These are phyloP conservation scores for Sambucus nigra DNA, from an alignment of 129 eudicot species.

Conservation along the genomic window DNA sequence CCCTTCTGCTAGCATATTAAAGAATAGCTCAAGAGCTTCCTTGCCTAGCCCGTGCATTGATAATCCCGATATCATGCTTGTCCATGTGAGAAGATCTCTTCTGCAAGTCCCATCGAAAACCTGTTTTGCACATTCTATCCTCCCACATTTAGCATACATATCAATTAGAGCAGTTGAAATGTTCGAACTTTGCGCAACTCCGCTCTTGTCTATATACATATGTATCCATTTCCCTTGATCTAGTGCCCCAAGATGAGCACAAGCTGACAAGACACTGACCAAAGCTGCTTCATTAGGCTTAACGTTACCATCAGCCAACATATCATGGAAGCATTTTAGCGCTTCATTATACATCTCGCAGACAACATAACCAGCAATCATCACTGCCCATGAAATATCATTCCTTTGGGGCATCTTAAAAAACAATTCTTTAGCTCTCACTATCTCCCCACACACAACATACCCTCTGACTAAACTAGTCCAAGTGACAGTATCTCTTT, in stretches of 20 bases:
- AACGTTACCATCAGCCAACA: constrained; percentile 23
- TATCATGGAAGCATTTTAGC: constrained; percentile 22
- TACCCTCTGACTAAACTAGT: constrained; percentile 31
- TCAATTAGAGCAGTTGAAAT: constrained; percentile 31
- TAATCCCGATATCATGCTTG: constrained; percentile 36
- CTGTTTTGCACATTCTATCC: constrained; percentile 24
- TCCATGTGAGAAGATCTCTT: constrained; percentile 34
- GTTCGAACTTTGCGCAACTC: constrained; percentile 21
- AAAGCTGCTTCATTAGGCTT: constrained; percentile 29
- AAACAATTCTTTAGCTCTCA: constrained; percentile 16
- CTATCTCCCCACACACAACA: constrained; percentile 12
- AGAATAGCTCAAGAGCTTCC: constrained; percentile 33
- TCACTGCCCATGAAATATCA: constrained; percentile 37
- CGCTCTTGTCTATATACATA: constrained; percentile 22
- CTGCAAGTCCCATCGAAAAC: constrained; percentile 19
- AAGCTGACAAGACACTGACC: constrained; percentile 31
- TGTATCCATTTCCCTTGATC: constrained; percentile 44
- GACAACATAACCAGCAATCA: constrained; percentile 29
- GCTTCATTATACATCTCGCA: constrained; percentile 20
- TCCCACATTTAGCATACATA: constrained; percentile 47
- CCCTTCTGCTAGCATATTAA: constrained; percentile 30
- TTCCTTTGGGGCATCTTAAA: constrained; percentile 25
- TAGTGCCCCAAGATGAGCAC: constrained; percentile 38
- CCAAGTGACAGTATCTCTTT: constrained; percentile 22
- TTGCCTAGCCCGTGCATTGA: constrained; percentile 39